phyloP scores from a whole-genome alignment of 1,284 basidiomycete species.

The Rhodotorula mucilaginosa region DNA sequence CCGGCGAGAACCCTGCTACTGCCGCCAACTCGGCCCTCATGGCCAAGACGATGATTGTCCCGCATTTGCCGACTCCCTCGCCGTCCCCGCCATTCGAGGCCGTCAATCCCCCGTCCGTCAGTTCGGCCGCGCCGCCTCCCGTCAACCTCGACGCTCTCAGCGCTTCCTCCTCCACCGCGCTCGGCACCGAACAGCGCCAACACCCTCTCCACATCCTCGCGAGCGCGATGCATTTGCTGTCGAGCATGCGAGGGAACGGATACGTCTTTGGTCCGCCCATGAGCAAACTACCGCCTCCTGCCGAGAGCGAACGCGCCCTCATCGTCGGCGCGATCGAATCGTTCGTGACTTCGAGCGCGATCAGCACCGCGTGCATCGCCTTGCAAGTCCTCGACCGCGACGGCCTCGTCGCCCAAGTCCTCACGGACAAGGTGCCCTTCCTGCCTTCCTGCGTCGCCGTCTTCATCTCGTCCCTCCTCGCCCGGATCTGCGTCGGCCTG shows the following conservation, averaged over 20 bases:
- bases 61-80: conserved; percentile 24
- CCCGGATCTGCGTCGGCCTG: conserved; percentile 28
- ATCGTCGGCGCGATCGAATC: background rate
- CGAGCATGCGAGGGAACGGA: conserved; percentile 21
- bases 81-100: conserved; percentile 23
- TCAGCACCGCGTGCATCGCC: conserved; percentile 14
- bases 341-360: conserved; percentile 5
- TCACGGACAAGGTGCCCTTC: background rate
- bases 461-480: background rate
- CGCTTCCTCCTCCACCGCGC: background rate
- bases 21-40: background rate
- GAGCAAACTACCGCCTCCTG: background rate
- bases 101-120: conserved; percentile 12
- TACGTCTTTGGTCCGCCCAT: conserved; percentile 25
- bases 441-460: background rate
- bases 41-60: too few relatives aligned
- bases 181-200: background rate
- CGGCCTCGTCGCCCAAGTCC: conserved; percentile 4
- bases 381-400: conserved; percentile 27
- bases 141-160: background rate
- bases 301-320: background rate
- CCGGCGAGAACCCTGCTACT: background rate
- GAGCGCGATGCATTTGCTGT: conserved; percentile 25
- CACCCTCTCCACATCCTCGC: conserved; percentile 17
- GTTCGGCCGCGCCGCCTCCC: background rate